Percentiles rank a stretch among this genome's conserved stretches.
phyloP scores from a whole-genome alignment of 2,329 filamentous ascomycete species.

The Aspergillus sojae region DNA sequence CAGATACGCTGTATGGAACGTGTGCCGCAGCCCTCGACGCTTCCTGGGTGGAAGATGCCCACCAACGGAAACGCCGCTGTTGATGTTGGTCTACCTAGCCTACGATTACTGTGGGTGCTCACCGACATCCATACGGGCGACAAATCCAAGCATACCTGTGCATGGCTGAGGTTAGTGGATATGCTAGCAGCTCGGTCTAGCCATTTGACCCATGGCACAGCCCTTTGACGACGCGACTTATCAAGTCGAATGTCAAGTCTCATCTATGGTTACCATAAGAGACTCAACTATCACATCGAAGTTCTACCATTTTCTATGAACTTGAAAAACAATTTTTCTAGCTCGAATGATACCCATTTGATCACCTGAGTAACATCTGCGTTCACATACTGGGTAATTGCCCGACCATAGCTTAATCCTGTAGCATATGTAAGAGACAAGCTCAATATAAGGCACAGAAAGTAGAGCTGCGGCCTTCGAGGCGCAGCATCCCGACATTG shows the following conservation, averaged over 20 bases:
- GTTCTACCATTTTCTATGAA: background rate
- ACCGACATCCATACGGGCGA: background rate
- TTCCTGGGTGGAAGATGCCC: background rate
- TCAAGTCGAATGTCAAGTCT: background rate
- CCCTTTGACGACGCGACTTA: background rate
- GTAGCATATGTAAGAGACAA: background rate
- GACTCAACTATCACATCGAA: background rate
- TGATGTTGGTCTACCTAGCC: background rate
- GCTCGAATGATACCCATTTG: background rate
- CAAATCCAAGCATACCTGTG: background rate
- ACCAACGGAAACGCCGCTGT: background rate
- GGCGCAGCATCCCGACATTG: background rate
- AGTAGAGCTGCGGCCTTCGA: background rate
- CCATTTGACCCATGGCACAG: background rate
- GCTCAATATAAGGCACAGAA: background rate
- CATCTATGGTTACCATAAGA: background rate
- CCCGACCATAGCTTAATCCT: background rate
- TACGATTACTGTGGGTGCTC: background rate
- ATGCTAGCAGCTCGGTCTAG: background rate
- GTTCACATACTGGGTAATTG: background rate
- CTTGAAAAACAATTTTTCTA: background rate
- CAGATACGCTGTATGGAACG: background rate
- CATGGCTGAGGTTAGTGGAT: background rate
- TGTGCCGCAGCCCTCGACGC: background rate
- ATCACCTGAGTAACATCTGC: background rate